These are phyloP conservation scores for Fusarium siculi DNA, from an alignment of 2,329 filamentous ascomycete species.

Conservation along the genomic window DNA sequence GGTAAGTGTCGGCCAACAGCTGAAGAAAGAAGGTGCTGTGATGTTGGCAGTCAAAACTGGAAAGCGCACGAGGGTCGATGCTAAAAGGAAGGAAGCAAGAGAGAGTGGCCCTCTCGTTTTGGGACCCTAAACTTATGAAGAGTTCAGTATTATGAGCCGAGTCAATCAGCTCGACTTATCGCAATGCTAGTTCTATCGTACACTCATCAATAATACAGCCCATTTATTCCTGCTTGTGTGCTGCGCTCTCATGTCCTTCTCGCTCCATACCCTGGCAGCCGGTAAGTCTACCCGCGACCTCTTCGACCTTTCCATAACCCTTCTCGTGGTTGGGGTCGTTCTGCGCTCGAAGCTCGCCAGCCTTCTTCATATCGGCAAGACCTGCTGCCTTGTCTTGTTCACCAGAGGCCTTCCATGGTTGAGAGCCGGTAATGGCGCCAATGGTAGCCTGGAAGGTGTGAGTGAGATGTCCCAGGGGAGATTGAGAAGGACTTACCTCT, in stretches of 20 bases:
- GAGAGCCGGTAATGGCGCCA: constrained; percentile 69
- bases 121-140: not conserved
- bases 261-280: constrained; percentile 77
- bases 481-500: constrained; percentile 59
- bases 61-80: not conserved
- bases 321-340: constrained; percentile 60
- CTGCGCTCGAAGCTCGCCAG: constrained; percentile 63
- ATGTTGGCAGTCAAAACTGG: not conserved
- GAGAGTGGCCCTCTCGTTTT: too few species aligned
- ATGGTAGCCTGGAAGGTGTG: constrained; percentile 60
- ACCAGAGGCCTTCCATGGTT: constrained; percentile 72
- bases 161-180: not conserved
- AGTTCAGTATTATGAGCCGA: not conserved
- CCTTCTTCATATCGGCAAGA: constrained; percentile 70
- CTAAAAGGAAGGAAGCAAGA: not conserved
- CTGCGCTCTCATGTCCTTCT: constrained; percentile 66
- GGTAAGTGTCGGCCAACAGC: not conserved
- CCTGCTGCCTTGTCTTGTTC: constrained; percentile 72
- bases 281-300: constrained; percentile 69
- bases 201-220: not conserved
- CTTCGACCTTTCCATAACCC: constrained; percentile 72
- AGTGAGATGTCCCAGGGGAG: not conserved
- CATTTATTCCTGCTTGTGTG: constrained; percentile 45
- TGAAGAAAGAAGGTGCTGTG: not conserved
- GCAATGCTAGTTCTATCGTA: constrained; percentile 21